These are phyloP conservation scores for Sphenostylis stenocarpa DNA, from an alignment of 306 rosid species.

Conservation along the genomic window DNA sequence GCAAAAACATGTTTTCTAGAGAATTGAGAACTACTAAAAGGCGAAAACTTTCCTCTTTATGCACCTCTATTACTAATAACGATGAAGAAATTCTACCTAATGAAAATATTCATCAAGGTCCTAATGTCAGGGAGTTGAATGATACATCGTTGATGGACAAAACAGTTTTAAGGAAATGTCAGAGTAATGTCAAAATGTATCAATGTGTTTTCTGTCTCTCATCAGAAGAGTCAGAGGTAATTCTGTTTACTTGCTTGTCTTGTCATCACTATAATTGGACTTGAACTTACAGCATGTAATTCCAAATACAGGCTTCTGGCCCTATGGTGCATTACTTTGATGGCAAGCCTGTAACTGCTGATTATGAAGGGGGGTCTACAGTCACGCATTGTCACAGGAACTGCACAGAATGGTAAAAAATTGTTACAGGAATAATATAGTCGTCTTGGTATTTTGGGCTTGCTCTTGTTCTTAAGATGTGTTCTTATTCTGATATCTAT, in stretches of 20 bases:
- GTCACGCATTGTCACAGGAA: conserved; percentile 80
- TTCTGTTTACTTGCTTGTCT: not conserved
- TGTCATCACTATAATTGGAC: not conserved
- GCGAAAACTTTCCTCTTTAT: conserved; percentile 36
- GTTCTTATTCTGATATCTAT: not conserved
- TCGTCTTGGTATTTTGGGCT: not conserved
- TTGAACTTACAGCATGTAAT: conserved; percentile 1
- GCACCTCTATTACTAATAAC: conserved; percentile 14
- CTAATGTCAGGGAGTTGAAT: conserved; percentile 26
- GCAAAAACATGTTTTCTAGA: conserved; percentile 24
- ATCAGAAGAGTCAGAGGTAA: conserved; percentile 85
- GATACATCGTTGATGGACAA: conserved; percentile 34
- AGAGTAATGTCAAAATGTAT: conserved; percentile 32
- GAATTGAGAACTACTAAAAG: conserved; percentile 41
- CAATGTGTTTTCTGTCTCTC: conserved; percentile 81
- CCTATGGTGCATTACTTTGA: conserved; percentile 61
- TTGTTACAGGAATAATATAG: not conserved
- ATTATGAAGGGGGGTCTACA: conserved; percentile 55
- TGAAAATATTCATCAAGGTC: conserved; percentile 24
- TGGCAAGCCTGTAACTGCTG: conserved; percentile 58
- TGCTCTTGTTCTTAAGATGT: not conserved
- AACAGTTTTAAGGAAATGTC: conserved; percentile 51
- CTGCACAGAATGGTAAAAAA: conserved; percentile 89
- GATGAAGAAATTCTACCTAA: conserved; percentile 31
- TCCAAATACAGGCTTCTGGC: conserved; percentile 71